Base-by-base conservation (phyloP, 2,329 filamentous ascomycete genomes). In the Monosporascus ibericus region DNA sequence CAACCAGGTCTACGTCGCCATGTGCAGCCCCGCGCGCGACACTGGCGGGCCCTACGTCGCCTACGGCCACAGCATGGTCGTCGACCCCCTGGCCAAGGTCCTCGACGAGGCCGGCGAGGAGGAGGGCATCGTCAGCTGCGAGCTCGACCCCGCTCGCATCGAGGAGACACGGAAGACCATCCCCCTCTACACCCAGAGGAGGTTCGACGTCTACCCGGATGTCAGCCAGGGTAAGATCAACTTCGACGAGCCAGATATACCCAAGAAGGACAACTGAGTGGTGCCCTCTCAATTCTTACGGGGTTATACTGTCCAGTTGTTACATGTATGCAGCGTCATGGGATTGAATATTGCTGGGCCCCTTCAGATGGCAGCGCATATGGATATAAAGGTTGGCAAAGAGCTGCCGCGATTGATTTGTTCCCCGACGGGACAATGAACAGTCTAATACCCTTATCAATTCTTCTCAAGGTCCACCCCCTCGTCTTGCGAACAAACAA, bases 161-260 rank as follows among this genome's bases (percentile, higher is more conserved):
- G 81, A 84, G 51, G 85, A 88, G 71, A 83, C 85, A 46, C 82
- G 92, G 68, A 90, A 81, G 69, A 86, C 86, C 6, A 96, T 99
- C 60, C 94, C 94, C 2, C 76, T 97, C 50, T 84, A 85, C 63
- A 80, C 79, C 18, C 94, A 99, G 78, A 80, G 94, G 63, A 78
- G 94, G 60, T 99, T 96, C 68, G 94, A 99, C 70, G 87, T 99
- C 20, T 99, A 99, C 70, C 88, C 90, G 0, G 92, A 99, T 75
- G 84, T 99, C 34, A 91, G 85, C 63, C 71, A 81, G 63, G 85
- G 81, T 1, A 73, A 77, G 52, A 67, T 77, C 24, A 64, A 67
- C 48, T 68, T 64, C 18, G 61, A 66, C 11, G 64, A 69, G 57
- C 58, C 55, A 17, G 34, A 54, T 37, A 36, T 56, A 47, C 55